Evolutionary conservation across 495 filamentous ascomycete genomes (phyloP).

Genomic region (Neurospora intermedia): DNA sequence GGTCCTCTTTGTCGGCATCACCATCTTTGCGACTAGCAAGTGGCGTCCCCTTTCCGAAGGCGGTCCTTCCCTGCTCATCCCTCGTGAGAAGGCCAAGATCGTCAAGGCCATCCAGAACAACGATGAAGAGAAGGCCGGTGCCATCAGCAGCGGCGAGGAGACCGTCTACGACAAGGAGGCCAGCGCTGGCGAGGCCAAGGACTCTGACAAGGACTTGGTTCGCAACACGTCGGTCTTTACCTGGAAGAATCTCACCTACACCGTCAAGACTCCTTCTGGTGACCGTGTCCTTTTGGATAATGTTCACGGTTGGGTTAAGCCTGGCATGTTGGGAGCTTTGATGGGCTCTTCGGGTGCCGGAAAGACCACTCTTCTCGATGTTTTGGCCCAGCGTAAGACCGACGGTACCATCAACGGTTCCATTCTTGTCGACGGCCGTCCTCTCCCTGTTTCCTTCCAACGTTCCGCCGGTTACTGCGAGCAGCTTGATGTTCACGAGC

Average conservation of each 20-base stretch:
- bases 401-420: conserved; percentile 59
- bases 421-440: conserved; percentile 67
- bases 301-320: conserved; percentile 68
- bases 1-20: conserved; percentile 55
- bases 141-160: conserved; percentile 10
- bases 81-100: conserved; percentile 23
- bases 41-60: conserved; percentile 37
- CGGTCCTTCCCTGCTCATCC: conserved; percentile 21
- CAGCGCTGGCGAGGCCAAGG: conserved; percentile 1
- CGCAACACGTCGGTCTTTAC: conserved; percentile 46
- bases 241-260: conserved; percentile 51
- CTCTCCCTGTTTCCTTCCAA: conserved; percentile 64
- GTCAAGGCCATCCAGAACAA: conserved; percentile 12
- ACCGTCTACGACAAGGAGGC: conserved; percentile 27
- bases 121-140: conserved; percentile 32
- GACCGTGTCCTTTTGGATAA: conserved; percentile 51
- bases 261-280: conserved; percentile 52
- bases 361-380: conserved; percentile 55
- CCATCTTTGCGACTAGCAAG: conserved; percentile 44
- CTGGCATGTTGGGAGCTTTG: conserved; percentile 65
- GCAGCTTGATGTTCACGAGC: conserved; percentile 75
- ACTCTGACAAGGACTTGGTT: conserved; percentile 29
- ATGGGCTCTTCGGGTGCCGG: conserved; percentile 81
- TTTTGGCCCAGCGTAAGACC: conserved; percentile 64
- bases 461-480: conserved; percentile 77